Conservation (phyloP, 176 grass and related monocot species). For the Oryza officinalis region DNA sequence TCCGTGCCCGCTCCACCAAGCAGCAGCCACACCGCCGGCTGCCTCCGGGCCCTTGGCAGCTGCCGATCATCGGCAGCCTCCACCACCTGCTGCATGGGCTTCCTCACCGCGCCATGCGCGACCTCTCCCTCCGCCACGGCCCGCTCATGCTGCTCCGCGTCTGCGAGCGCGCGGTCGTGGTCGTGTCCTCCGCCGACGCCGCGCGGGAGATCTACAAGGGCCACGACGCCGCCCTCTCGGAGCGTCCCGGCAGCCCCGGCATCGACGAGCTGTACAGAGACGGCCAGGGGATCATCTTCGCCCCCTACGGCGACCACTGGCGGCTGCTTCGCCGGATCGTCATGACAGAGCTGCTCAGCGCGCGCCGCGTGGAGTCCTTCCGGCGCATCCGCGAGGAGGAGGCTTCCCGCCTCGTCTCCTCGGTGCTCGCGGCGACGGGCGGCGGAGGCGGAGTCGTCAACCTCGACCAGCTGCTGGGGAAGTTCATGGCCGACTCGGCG, state of each 20-base stretch:
- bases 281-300: conserved; percentile 34
- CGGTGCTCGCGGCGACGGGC: background rate
- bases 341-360: conserved; percentile 42
- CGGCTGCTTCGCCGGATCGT: conserved; percentile 40
- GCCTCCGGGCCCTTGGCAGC: conserved; percentile 40
- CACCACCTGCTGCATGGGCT: conserved; percentile 40
- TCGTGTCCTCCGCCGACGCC: conserved; percentile 41
- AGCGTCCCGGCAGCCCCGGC: conserved; percentile 10
- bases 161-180: conserved; percentile 27
- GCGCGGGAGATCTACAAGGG: conserved; percentile 42
- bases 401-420: conserved; percentile 14
- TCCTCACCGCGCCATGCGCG: conserved; percentile 37
- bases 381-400: conserved; percentile 35
- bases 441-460: background rate
- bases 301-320: conserved; percentile 47
- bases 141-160: conserved; percentile 49
- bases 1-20: background rate
- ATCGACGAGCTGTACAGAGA: conserved; percentile 19
- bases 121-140: conserved; percentile 32
- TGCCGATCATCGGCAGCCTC: conserved; percentile 46
- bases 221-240: conserved; percentile 40
- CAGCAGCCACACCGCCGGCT: background rate
- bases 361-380: conserved; percentile 41
- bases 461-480: background rate
- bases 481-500: conserved; percentile 35